A percentile compares a stretch with the other conserved stretches of the same genome.
Evolutionary conservation across 305 asterid species (phyloP).

Genomic region (Salvia sclarea): DNA sequence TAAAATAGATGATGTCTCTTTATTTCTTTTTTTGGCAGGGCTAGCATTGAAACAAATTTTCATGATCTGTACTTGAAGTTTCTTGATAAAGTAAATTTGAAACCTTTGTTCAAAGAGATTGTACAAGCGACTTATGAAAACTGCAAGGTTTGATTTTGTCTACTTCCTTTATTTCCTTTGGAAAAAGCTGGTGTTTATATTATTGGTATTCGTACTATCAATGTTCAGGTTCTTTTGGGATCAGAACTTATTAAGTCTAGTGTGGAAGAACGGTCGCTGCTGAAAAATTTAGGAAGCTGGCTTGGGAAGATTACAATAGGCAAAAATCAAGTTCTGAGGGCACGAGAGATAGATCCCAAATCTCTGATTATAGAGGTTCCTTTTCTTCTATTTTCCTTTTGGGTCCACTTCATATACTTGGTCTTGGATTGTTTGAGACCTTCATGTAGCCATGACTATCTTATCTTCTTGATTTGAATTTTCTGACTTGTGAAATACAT

Average conservation of each 20-base stretch:
- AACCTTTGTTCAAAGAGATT: constrained; percentile 74
- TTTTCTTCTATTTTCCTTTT: constrained; percentile 25
- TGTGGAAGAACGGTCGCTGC: constrained; percentile 93
- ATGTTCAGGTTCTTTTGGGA: constrained; percentile 89
- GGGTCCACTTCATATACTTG: background rate
- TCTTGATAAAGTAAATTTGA: constrained; percentile 82
- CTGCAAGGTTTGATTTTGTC: constrained; percentile 75
- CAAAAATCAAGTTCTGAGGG: constrained; percentile 88
- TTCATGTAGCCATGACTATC: constrained; percentile 10
- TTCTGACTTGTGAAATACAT: background rate
- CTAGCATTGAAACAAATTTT: constrained; percentile 96
- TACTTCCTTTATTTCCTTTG: background rate
- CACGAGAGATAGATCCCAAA: constrained; percentile 92
- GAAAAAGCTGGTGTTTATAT: constrained; percentile 27
- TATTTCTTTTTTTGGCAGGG: constrained; percentile 53
- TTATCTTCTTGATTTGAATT: constrained; percentile 6
- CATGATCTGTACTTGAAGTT: constrained; percentile 98
- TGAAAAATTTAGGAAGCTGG: constrained; percentile 98
- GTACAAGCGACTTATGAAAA: constrained; percentile 90
- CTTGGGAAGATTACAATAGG: constrained; percentile 99
- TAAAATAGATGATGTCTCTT: background rate
- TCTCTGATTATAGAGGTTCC: constrained; percentile 81
- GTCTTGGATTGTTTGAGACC: constrained; percentile 11
- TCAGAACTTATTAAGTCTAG: constrained; percentile 95
- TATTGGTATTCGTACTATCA: constrained; percentile 20